These are phyloP conservation scores for Ramichloridium luteum DNA, from an alignment of 2,329 filamentous ascomycete genomes.

Conservation along the genomic window DNA sequence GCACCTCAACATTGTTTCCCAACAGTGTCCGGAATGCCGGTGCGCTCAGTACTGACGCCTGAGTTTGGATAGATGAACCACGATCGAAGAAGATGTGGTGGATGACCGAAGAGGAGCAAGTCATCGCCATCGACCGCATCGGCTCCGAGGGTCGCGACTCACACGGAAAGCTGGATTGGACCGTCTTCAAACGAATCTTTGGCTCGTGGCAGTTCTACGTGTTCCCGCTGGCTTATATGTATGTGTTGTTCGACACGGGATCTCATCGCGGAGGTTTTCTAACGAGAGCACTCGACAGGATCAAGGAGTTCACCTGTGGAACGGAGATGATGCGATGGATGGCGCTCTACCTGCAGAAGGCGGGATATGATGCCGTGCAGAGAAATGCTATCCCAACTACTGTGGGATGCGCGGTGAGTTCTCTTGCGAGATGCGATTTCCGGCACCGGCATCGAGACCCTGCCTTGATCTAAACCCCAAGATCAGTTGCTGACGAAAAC, in stretches of 20 bases:
- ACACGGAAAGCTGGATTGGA: constrained; percentile 1
- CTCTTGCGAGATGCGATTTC: no score
- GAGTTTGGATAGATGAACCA: constrained; percentile 3
- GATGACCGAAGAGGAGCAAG: constrained; percentile 2
- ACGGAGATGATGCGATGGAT: neutral
- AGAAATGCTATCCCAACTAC: neutral
- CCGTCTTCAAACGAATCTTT: constrained; percentile 4
- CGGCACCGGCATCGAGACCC: no score
- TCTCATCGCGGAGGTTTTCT: no score
- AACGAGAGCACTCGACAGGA: no score
- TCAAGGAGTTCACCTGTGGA: neutral
- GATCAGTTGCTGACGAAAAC: neutral
- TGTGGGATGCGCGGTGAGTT: neutral
- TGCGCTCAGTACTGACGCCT: no score
- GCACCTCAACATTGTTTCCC: no score
- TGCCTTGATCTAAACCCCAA: neutral
- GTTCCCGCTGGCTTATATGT: constrained; percentile 2
- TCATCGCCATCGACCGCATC: constrained; percentile 1
- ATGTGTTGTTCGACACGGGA: no score
- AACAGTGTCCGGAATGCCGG: no score
- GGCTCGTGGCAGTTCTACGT: constrained; percentile 5
- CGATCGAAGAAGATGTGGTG: constrained; percentile 3
- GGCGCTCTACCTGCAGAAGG: neutral
- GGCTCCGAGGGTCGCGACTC: constrained; percentile 2
- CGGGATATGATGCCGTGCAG: neutral